Evolutionary conservation across 2,329 filamentous ascomycete species (phyloP), one percentile per base, ranked within the genome.

Genomic region (Aspergillus texensis): DNA sequence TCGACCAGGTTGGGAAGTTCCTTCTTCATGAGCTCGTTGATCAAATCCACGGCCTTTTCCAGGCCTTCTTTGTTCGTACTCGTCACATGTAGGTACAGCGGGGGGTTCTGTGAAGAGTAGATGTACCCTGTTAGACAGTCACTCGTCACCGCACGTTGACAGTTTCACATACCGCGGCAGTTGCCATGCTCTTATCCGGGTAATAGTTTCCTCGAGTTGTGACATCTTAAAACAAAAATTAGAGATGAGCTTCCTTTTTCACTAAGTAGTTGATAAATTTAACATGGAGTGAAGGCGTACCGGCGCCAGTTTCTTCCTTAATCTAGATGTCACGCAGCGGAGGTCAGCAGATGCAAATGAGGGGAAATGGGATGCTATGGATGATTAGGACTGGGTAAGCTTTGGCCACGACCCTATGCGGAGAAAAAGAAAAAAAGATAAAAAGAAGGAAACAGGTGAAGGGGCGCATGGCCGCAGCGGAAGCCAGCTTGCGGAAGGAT

Each of bases 221-320:
- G 85, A 99, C 93, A 94, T 99, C 95, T 98, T 93, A 81, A 81
- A 80, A 81, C 77, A 81, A 81, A 80, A 82, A 79, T 65, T 45
- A 65, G 83, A 83, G 75, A 86, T 88, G 83, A 89, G 86, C 83
- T 86, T 82, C 80, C 76, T 79, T 79, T 82, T 83, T 82, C 77
- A 82, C 79, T 79, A 80, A 71, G 78, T 73, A 79, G 75, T 75
- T 69, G 78, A 79, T 73, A 80, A 80, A 74, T 77, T 79, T 80
- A 77, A 71, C 69, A 71, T 70, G 70, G 73, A 73, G 68, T 72
- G 79, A 80, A 78, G 84, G 88, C 94, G 89, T 99, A 99, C 95
- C 95, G 86, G 95, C 94, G 87, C 95, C 95, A 89, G 94, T 98
- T 76, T 97, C 93, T 85, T 97, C 94, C 90, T 97, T 96, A 76